Conservation (phyloP, 441 rosid species). For the Mallotus japonicus region DNA sequence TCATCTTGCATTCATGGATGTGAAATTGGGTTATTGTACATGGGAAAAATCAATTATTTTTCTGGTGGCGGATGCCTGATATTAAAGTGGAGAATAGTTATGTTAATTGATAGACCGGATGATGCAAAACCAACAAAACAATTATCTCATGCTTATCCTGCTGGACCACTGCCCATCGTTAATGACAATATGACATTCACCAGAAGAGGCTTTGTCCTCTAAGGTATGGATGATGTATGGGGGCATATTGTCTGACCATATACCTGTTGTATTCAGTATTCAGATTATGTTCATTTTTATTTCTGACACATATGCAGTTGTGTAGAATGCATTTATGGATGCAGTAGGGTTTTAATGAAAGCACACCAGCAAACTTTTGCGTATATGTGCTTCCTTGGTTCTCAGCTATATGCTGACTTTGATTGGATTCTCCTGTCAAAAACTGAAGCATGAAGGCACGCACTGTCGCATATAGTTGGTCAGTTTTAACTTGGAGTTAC, state of each 20-base stretch:
- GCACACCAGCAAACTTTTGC: neutral
- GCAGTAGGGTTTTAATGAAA: constrained; percentile 5
- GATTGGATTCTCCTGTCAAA: neutral
- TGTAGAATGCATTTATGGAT: neutral
- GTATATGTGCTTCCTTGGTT: neutral
- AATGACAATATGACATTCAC: neutral
- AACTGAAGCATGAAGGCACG: constrained; percentile 7
- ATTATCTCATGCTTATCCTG: no score
- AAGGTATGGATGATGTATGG: neutral
- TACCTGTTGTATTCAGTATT: neutral
- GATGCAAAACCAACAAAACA: neutral
- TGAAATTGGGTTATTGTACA: neutral
- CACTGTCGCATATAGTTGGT: neutral
- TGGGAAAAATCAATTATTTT: neutral
- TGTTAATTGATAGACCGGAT: neutral
- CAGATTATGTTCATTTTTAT: neutral
- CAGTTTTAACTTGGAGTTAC: neutral
- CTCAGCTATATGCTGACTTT: neutral
- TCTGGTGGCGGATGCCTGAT: no score
- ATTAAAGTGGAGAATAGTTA: neutral
- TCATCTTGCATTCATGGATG: neutral
- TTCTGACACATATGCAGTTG: neutral
- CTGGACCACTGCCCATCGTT: neutral
- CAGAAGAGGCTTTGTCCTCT: neutral
- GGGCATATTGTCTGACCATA: neutral